Base-by-base conservation (phyloP, 345 rosid genomes). In the Salix arbutifolia region DNA sequence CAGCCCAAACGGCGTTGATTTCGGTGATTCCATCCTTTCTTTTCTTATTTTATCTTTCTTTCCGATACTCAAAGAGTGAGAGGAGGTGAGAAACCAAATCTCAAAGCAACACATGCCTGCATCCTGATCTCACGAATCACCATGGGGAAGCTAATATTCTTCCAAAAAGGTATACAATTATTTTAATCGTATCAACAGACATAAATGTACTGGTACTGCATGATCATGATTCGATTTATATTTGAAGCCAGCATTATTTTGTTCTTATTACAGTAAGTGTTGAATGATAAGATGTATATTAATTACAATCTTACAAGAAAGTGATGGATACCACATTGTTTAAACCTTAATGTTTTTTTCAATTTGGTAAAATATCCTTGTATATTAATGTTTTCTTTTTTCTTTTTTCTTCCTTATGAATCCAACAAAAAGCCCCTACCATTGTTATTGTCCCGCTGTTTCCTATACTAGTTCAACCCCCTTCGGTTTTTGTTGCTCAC, bases 1-100 rank as follows among this genome's bases (percentile, higher is more conserved):
- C 77, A 86, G 90, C 87, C 91, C 78, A 90, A 86, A 89, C 91
- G 91, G 88, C 92, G 90, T 78, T 84, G 83, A 89, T 87, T 85
- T 80, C 90, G 92, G 91, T 83, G 92, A 89, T 89, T 89, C 90
- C 90, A 85, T 79, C 46, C 84, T 79, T 72, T 37, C 69, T 85
- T 80, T 83, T 76, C 83, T 87, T 33, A 33, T 33, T 33, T 82
- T 80, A 86, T 81, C 77, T 77, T 64, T 71, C 74, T 70, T 71
- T 58, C 33, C 35, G 66, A 50, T 60, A 74, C 78, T 78, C 74
- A 58, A 31, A 44, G 52, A 74, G 84, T 74, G 84, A 86, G 85
- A 78, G 85, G 84, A 67, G 85, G 83, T 83, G 72, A 78, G 53
- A 67, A 73, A 82, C 78, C 85, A 69, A 70, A 69, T 85, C 76